phyloP scores from a whole-genome alignment of 2,329 filamentous ascomycete genomes.

The Huntiella bhutanensis region DNA sequence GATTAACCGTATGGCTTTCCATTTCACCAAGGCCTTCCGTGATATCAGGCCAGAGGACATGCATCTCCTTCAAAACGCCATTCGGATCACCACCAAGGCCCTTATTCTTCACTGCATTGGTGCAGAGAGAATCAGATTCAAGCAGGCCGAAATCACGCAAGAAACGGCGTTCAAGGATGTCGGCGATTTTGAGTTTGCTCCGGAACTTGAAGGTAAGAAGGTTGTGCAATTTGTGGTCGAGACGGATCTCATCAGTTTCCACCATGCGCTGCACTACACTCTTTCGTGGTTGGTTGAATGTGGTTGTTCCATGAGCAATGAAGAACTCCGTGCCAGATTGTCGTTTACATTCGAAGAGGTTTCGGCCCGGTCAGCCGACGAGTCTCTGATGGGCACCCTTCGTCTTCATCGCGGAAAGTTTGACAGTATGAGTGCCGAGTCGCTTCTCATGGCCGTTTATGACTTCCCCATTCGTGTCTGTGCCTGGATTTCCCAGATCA shows the following conservation, averaged over 20 bases:
- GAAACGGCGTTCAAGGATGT: constrained; percentile 67
- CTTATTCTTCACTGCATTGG: constrained; percentile 82
- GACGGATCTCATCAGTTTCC: constrained; percentile 83
- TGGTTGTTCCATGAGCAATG: constrained; percentile 53
- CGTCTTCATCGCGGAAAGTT: constrained; percentile 37
- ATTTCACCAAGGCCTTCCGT: constrained; percentile 73
- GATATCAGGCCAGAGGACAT: constrained; percentile 46
- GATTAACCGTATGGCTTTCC: constrained; percentile 78
- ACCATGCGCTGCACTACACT: constrained; percentile 90
- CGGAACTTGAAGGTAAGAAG: constrained; percentile 33
- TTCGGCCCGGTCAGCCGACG: constrained; percentile 22
- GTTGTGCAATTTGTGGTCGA: constrained; percentile 81
- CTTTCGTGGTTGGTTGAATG: constrained; percentile 91
- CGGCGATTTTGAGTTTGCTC: constrained; percentile 63
- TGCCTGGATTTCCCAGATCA: constrained; percentile 95
- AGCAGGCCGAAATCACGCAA: constrained; percentile 71
- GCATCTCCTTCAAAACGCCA: constrained; percentile 48
- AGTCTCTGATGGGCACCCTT: constrained; percentile 32
- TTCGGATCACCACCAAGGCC: constrained; percentile 56
- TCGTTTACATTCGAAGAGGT: constrained; percentile 55
- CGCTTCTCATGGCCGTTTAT: constrained; percentile 71
- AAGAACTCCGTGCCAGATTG: constrained; percentile 49
- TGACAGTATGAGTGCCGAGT: constrained; percentile 34
- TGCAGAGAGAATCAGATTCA: constrained; percentile 70
- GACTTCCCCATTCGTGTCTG: constrained; percentile 87